Conservation (phyloP, 1,139 yeast genomes). For the Debaryomyces coudertii region DNA sequence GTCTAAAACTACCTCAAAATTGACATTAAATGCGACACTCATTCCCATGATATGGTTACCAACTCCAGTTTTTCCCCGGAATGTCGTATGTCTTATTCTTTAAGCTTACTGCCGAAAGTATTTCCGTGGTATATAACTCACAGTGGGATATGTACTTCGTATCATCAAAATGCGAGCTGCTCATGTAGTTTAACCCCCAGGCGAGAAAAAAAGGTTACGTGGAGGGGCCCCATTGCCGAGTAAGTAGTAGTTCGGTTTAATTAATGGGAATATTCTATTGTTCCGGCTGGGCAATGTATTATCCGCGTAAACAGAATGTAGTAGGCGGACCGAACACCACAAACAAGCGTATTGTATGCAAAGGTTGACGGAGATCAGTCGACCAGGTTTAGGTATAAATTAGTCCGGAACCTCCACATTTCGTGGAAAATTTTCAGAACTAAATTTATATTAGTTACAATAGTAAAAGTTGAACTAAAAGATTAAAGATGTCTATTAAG, state of each 20-base stretch:
- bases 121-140: background rate
- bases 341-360: too few relatives aligned
- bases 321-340: background rate
- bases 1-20: background rate
- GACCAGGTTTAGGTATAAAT: slow-evolving; percentile 2
- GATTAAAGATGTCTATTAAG: slow-evolving; percentile 38
- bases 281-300: background rate
- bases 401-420: slow-evolving; percentile 3
- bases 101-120: background rate
- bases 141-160: background rate
- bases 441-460: background rate
- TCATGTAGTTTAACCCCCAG: too few relatives aligned
- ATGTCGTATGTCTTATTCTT: background rate
- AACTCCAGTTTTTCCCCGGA: background rate
- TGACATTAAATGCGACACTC: background rate
- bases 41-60: background rate
- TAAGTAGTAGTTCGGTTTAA: slow-evolving; percentile 1
- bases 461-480: background rate
- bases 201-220: background rate
- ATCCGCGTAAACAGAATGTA: background rate
- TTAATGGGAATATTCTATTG: background rate
- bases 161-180: too few relatives aligned
- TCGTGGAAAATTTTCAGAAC: background rate
- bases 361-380: background rate
- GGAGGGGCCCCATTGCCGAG: background rate